A percentile compares a stretch with the other conserved stretches of the same genome.
These are phyloP conservation scores for Prunus yedoensis DNA, from an alignment of 331 rosid species.

Conservation along the genomic window DNA sequence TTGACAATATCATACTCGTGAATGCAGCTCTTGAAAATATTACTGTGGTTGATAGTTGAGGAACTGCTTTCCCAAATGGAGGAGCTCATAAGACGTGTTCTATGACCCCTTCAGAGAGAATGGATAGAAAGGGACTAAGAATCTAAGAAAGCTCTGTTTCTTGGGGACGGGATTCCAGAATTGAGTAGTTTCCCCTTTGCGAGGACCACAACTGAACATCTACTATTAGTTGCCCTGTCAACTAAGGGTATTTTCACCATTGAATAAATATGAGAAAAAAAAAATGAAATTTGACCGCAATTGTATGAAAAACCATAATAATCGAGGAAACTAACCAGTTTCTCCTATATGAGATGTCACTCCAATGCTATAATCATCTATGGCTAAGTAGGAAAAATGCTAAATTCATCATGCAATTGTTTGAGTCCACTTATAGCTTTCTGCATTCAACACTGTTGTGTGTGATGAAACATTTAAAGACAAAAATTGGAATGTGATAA, in stretches of 20 bases:
- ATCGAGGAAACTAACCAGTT: neutral
- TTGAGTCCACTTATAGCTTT: neutral
- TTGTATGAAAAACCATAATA: neutral
- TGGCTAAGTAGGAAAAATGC: too few species aligned
- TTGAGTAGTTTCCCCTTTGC: neutral
- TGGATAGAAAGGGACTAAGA: neutral
- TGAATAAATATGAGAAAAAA: neutral
- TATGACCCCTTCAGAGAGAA: neutral
- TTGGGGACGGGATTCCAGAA: neutral
- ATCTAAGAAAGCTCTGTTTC: neutral
- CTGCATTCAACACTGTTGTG: conserved; percentile 8
- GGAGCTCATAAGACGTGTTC: neutral
- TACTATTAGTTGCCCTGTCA: neutral
- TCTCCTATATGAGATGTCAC: neutral
- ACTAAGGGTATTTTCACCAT: neutral
- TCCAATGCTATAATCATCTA: neutral
- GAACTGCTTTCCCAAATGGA: too few species aligned
- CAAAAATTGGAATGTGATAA: neutral
- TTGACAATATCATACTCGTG: neutral
- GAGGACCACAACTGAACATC: neutral
- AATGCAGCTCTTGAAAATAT: neutral
- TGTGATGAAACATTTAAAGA: neutral
- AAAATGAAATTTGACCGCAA: neutral
- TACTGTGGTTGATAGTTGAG: neutral
- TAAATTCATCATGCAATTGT: neutral